Conservation (phyloP, 176 grass and related monocot genomes). For the Avena atlantica region DNA sequence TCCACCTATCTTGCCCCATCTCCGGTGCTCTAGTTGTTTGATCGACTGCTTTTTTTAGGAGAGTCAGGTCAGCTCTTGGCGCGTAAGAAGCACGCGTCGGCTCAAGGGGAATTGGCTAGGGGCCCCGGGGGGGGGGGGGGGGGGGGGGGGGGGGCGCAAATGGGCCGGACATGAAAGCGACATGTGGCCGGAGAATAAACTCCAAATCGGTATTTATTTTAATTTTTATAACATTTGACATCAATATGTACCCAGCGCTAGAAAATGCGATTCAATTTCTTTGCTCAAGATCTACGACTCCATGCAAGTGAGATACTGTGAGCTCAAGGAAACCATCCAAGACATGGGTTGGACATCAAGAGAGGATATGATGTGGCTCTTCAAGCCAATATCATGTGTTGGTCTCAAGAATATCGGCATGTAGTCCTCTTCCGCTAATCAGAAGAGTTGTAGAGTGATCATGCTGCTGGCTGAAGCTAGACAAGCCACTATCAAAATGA, state of each 20-base stretch:
- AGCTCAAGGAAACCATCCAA: constrained; percentile 27
- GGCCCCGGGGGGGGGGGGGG: no score
- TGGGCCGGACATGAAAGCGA: no score
- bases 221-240: no score
- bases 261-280: no score
- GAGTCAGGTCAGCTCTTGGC: not conserved
- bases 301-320: constrained; percentile 23
- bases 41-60: no score
- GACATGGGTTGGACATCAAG: constrained; percentile 26
- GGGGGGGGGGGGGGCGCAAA: not conserved
- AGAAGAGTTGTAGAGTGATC: constrained; percentile 24
- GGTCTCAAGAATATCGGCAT: constrained; percentile 46
- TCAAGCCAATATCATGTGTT: constrained; percentile 34
- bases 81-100: not conserved
- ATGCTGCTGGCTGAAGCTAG: not conserved
- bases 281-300: not conserved
- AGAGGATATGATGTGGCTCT: constrained; percentile 33
- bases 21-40: not conserved
- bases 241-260: no score
- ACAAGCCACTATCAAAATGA: constrained; percentile 42
- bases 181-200: no score
- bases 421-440: constrained; percentile 33
- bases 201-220: no score
- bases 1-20: not conserved
- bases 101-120: no score